phyloP scores from a whole-genome alignment of 2,329 filamentous ascomycete species.

The Aspergillus ustus region DNA sequence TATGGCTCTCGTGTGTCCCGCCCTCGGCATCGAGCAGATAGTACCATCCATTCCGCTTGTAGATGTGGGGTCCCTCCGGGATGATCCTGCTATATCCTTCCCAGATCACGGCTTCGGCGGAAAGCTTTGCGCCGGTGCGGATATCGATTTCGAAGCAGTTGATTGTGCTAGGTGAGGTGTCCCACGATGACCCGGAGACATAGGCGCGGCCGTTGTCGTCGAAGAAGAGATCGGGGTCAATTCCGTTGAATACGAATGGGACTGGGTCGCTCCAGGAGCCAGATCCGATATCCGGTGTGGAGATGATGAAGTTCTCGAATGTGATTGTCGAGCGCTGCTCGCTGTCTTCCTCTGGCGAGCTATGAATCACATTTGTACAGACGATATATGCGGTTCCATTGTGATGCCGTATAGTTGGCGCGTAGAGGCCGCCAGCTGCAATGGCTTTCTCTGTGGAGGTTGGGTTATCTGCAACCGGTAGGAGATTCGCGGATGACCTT shows the following conservation, averaged over 20 bases:
- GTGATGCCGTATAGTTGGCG: slow-evolving; percentile 46
- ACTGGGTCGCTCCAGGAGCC: slow-evolving; percentile 19
- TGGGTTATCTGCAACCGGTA: background rate
- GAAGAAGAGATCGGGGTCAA: slow-evolving; percentile 1
- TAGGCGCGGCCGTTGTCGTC: slow-evolving; percentile 2
- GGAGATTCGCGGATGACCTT: background rate
- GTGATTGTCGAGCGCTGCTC: too few relatives aligned
- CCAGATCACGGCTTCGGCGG: slow-evolving; percentile 3
- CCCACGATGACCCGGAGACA: background rate
- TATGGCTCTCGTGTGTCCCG: slow-evolving; percentile 47
- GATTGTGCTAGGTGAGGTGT: background rate
- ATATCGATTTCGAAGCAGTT: slow-evolving; percentile 1
- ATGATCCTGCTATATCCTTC: slow-evolving; percentile 22
- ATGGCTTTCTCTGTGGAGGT: background rate
- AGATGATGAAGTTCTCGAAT: slow-evolving; percentile 11
- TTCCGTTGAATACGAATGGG: slow-evolving; percentile 1
- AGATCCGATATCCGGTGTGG: slow-evolving; percentile 20
- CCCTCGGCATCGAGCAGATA: slow-evolving; percentile 57
- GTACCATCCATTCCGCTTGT: slow-evolving; percentile 54
- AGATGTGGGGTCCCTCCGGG: slow-evolving; percentile 59
- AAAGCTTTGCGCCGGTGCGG: slow-evolving; percentile 1
- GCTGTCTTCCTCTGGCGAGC: slow-evolving; percentile 9
- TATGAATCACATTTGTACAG: slow-evolving; percentile 29
- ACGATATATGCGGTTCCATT: slow-evolving; percentile 48
- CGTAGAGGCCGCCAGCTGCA: slow-evolving; percentile 42